Evolutionary conservation across 2,329 filamentous ascomycete genomes (phyloP).

Genomic region (Apiospora koreana): DNA sequence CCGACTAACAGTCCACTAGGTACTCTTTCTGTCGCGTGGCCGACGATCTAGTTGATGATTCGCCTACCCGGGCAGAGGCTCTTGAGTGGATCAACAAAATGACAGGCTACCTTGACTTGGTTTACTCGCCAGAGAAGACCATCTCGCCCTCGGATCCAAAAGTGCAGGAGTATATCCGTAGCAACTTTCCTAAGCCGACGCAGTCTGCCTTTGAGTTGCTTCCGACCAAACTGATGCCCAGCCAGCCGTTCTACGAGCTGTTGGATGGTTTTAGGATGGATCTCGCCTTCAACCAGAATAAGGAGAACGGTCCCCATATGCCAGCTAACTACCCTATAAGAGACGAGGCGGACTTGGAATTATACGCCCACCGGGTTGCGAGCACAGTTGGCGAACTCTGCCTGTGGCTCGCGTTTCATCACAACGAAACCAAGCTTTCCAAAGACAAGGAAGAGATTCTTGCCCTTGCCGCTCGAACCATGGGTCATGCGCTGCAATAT

Average conservation of each 20-base stretch:
- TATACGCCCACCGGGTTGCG: constrained; percentile 68
- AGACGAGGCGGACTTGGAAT: constrained; percentile 57
- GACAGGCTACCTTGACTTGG: constrained; percentile 55
- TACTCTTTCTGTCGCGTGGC: constrained; percentile 76
- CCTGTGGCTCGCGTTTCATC: constrained; percentile 65
- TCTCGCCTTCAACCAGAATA: constrained; percentile 48
- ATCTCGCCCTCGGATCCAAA: constrained; percentile 24
- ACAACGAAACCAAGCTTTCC: constrained; percentile 40
- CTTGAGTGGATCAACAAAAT: constrained; percentile 60
- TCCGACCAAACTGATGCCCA: constrained; percentile 56
- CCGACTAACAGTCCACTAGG: constrained; percentile 33
- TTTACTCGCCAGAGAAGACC: constrained; percentile 40
- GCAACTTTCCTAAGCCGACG: constrained; percentile 53
- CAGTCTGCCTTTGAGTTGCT: constrained; percentile 60
- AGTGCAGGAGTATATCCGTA: constrained; percentile 38
- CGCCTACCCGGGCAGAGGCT: constrained; percentile 52
- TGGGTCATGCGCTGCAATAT: constrained; percentile 76
- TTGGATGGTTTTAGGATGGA: constrained; percentile 71
- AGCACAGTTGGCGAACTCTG: constrained; percentile 72
- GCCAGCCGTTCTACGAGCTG: constrained; percentile 62
- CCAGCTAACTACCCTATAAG: constrained; percentile 53
- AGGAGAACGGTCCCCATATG: constrained; percentile 10
- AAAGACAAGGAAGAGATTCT: constrained; percentile 41
- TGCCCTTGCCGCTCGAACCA: constrained; percentile 58
- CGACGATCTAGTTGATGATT: constrained; percentile 72